Percentiles rank a stretch among this genome's conserved stretches.
phyloP scores from a whole-genome alignment of 192 early-diverging fungal species.

The Spizellomyces punctatus region DNA sequence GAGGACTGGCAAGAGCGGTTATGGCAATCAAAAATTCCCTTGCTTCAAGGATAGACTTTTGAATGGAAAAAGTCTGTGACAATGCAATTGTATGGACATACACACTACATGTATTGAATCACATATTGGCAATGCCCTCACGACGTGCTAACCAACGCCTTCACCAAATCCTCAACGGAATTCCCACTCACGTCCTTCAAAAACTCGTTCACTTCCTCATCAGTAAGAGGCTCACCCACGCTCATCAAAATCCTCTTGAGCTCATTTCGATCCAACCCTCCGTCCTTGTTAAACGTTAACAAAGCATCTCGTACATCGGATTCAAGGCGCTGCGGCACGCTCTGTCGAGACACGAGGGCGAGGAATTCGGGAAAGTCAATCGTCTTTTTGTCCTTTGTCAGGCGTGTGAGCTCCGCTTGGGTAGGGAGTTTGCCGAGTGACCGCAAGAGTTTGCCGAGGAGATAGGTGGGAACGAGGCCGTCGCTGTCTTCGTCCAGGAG shows the following conservation, averaged over 20 bases:
- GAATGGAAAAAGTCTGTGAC: no score
- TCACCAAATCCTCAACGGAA: no score
- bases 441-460: slow-evolving; percentile 90
- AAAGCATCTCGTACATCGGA: slow-evolving; percentile 73
- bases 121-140: no score
- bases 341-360: slow-evolving; percentile 79
- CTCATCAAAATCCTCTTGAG: slow-evolving; percentile 83
- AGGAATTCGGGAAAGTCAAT: slow-evolving; percentile 94
- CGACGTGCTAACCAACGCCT: no score
- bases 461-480: slow-evolving; percentile 82
- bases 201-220: slow-evolving; percentile 69
- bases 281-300: slow-evolving; percentile 70
- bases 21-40: no score
- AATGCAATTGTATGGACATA: no score
- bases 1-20: no score
- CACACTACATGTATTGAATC: no score
- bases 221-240: slow-evolving; percentile 77
- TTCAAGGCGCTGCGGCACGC: slow-evolving; percentile 73
- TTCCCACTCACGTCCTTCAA: no score
- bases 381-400: slow-evolving; percentile 89
- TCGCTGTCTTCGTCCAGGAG: slow-evolving; percentile 90
- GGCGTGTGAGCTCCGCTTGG: slow-evolving; percentile 84
- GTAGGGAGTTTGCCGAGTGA: slow-evolving; percentile 86
- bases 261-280: slow-evolving; percentile 91
- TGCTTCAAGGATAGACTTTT: no score